Evolutionary conservation across 1,284 basidiomycete species (phyloP).

Genomic region (Porphyrellus sp.): DNA sequence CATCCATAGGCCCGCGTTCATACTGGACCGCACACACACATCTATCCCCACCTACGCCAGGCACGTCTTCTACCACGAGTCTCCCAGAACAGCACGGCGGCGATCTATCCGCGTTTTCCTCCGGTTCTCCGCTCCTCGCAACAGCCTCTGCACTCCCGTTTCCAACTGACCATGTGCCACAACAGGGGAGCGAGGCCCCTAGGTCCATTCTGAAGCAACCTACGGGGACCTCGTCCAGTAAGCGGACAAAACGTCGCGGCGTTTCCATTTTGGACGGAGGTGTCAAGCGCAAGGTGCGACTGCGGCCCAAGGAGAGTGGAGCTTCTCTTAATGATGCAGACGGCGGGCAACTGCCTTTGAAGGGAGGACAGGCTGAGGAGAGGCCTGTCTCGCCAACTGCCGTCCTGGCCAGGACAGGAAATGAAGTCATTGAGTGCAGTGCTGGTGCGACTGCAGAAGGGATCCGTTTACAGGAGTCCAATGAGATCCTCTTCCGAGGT

Average conservation of each 20-base stretch:
- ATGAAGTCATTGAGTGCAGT: conserved; percentile 55
- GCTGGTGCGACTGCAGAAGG: conserved; percentile 50
- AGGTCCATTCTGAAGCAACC: conserved; percentile 28
- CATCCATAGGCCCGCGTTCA: conserved; percentile 23
- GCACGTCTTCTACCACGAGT: conserved; percentile 17
- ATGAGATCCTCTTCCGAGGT: conserved; percentile 64
- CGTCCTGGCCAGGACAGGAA: conserved; percentile 55
- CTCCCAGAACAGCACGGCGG: conserved; percentile 17
- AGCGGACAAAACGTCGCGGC: conserved; percentile 12
- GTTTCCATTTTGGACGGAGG: conserved; percentile 18
- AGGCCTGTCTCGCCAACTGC: conserved; percentile 52
- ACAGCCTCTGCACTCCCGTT: conserved; percentile 12
- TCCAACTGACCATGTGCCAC: conserved; percentile 4
- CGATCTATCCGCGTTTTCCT: conserved; percentile 20
- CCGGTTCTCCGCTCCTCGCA: conserved; percentile 24
- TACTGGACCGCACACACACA: conserved; percentile 25
- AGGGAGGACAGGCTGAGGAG: conserved; percentile 29
- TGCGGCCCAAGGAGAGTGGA: conserved; percentile 1
- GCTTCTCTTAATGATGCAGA: not conserved
- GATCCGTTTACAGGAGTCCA: conserved; percentile 28
- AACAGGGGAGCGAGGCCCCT: conserved; percentile 12
- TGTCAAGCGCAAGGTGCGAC: conserved; percentile 9
- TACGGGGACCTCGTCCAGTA: conserved; percentile 5
- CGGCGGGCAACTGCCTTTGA: conserved; percentile 20
- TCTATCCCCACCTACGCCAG: conserved; percentile 7